A percentile compares a stretch with the other conserved stretches of the same genome.
These are phyloP conservation scores for Amanita pallidorosea DNA, from an alignment of 768 basidiomycete genomes.

Conservation along the genomic window DNA sequence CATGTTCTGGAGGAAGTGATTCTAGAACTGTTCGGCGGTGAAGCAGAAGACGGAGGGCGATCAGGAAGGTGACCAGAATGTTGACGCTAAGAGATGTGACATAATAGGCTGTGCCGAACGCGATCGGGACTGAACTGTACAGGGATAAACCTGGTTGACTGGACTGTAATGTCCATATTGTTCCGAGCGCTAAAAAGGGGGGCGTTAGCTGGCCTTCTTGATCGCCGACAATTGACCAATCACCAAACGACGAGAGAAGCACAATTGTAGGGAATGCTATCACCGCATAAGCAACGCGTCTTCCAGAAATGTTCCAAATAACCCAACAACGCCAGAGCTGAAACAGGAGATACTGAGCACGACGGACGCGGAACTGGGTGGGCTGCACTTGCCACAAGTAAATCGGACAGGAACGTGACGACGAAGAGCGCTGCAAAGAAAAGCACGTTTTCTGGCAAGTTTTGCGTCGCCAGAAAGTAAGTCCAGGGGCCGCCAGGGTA, in stretches of 20 bases:
- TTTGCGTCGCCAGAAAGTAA: constrained; percentile 28
- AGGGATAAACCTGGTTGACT: constrained; percentile 29
- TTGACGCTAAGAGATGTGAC: constrained; percentile 24
- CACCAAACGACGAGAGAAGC: constrained; percentile 30
- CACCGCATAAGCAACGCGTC: constrained; percentile 18
- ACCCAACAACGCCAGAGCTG: constrained; percentile 32
- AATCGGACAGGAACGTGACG: constrained; percentile 31
- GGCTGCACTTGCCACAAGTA: constrained; percentile 29
- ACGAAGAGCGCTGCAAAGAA: constrained; percentile 29
- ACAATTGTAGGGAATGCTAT: constrained; percentile 24
- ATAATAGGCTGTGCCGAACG: constrained; percentile 21
- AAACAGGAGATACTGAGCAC: constrained; percentile 15
- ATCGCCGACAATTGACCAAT: constrained; percentile 6
- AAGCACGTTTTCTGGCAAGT: constrained; percentile 29
- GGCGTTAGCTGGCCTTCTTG: neutral
- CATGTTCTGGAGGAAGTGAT: constrained; percentile 22
- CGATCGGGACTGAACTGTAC: constrained; percentile 23
- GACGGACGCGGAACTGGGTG: constrained; percentile 26
- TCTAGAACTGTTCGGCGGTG: constrained; percentile 16
- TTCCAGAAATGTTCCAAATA: constrained; percentile 16
- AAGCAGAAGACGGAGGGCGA: constrained; percentile 17
- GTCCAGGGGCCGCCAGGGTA: constrained; percentile 33
- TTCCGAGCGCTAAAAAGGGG: constrained; percentile 25
- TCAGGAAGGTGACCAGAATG: constrained; percentile 26
- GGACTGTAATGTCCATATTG: constrained; percentile 31